Evolutionary conservation across 164 flowering plant species (phyloP).

Genomic region (Taxillus chinensis): DNA sequence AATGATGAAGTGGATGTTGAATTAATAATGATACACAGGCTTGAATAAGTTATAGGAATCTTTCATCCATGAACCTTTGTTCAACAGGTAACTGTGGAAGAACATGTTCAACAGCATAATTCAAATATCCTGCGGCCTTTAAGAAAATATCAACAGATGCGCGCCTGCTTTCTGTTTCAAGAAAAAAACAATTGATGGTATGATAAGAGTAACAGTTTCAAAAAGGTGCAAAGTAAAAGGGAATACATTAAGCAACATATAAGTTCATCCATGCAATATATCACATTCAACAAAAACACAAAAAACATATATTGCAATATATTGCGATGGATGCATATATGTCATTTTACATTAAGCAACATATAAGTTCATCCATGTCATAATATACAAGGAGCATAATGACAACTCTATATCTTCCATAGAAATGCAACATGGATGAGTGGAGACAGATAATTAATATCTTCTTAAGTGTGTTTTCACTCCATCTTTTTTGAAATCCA

Average conservation of each 20-base stretch:
- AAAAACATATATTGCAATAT: too few species aligned
- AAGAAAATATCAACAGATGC: conserved; percentile 72
- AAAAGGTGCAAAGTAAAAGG: background rate
- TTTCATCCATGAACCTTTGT: conserved; percentile 41
- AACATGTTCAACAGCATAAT: conserved; percentile 74
- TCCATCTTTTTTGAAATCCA: too few species aligned
- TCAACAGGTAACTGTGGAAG: conserved; percentile 71
- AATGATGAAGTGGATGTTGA: too few species aligned
- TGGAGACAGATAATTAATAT: too few species aligned
- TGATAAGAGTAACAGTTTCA: background rate
- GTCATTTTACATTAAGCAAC: background rate
- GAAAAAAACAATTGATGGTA: background rate
- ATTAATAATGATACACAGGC: background rate
- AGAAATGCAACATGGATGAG: too few species aligned
- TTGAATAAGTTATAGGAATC: background rate
- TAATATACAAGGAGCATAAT: too few species aligned
- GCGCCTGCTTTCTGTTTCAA: conserved; percentile 60
- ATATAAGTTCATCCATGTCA: background rate
- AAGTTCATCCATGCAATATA: background rate
- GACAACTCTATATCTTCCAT: too few species aligned
- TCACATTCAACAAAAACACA: too few species aligned
- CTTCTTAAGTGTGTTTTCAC: too few species aligned
- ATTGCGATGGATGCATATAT: too few species aligned
- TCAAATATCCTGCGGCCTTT: conserved; percentile 91
- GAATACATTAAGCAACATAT: background rate